Conservation (phyloP, 2,329 filamentous ascomycete genomes). For the Penicillium sp. region DNA sequence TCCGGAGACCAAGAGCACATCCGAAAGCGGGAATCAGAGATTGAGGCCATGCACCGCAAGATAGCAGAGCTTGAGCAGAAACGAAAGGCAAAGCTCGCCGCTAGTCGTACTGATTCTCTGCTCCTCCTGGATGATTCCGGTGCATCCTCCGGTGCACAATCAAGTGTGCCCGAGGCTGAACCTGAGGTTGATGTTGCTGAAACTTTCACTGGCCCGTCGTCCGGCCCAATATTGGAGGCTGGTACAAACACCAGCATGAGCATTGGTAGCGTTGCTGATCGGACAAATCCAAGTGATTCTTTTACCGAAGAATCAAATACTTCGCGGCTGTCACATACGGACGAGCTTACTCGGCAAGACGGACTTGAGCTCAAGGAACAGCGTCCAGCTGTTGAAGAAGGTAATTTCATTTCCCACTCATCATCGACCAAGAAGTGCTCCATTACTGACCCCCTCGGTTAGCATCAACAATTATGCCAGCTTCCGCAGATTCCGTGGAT, state of each 20-base stretch:
- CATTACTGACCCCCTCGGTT: not conserved
- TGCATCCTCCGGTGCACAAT: constrained; percentile 15
- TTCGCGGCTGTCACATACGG: constrained; percentile 45
- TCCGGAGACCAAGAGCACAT: constrained; percentile 44
- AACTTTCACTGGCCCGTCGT: not conserved
- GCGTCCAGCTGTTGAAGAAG: constrained; percentile 15
- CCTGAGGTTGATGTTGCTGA: constrained; percentile 11
- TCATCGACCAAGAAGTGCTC: not conserved
- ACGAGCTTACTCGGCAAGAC: constrained; percentile 31
- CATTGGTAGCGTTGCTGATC: not conserved
- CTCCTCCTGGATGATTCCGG: constrained; percentile 24
- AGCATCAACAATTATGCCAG: not conserved
- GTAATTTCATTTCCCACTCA: constrained; percentile 5
- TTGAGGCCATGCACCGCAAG: constrained; percentile 47
- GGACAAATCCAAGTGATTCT: constrained; percentile 8
- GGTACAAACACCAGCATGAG: not conserved
- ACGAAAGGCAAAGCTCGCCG: constrained; percentile 42
- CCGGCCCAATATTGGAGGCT: not conserved
- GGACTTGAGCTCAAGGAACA: constrained; percentile 21
- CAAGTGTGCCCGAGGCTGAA: constrained; percentile 9
- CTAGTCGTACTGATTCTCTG: constrained; percentile 38
- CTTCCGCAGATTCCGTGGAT: not conserved
- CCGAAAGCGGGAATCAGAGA: constrained; percentile 49
- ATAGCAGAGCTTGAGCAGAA: constrained; percentile 51
- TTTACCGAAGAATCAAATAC: constrained; percentile 43